A percentile compares a stretch with the other conserved stretches of the same genome.
These are phyloP conservation scores for Boletus eberwhitei DNA, from an alignment of 768 basidiomycete genomes.

Conservation along the genomic window DNA sequence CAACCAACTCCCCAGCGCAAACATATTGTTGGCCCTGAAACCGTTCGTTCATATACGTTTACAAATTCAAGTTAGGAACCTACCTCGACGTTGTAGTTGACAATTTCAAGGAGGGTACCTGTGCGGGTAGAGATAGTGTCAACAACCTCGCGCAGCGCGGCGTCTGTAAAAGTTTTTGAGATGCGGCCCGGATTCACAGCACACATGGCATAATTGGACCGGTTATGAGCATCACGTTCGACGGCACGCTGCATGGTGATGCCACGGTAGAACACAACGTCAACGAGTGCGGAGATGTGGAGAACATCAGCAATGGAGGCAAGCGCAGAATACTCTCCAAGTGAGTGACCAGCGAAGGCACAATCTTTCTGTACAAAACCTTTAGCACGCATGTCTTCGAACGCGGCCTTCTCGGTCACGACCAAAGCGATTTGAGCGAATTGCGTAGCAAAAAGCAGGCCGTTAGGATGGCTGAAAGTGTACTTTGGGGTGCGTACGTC, in stretches of 20 bases:
- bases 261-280: constrained; percentile 99
- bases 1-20: constrained; percentile 93
- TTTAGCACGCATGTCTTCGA: constrained; percentile 96
- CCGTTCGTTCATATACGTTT: not conserved
- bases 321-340: constrained; percentile 97
- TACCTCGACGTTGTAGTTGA: constrained; percentile 94
- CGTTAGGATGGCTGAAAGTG: constrained; percentile 96
- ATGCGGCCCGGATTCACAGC: constrained; percentile 98
- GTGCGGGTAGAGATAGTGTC: constrained; percentile 80
- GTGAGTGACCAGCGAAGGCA: constrained; percentile 95
- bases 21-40: constrained; percentile 97
- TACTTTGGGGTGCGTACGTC: constrained; percentile 92
- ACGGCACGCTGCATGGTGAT: constrained; percentile 99
- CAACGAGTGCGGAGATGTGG: constrained; percentile 90
- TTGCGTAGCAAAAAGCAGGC: constrained; percentile 95
- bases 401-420: constrained; percentile 96
- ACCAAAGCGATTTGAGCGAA: constrained; percentile 99
- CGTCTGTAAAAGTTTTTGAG: constrained; percentile 90
- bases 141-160: constrained; percentile 95
- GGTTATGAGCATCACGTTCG: constrained; percentile 87
- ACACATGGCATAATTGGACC: constrained; percentile 98
- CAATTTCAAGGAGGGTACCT: constrained; percentile 88
- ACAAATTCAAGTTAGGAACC: constrained; percentile 10
- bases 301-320: constrained; percentile 97
- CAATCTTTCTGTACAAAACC: constrained; percentile 91